Conservation (phyloP, 768 basidiomycete genomes). For the Boletus bicolor region DNA sequence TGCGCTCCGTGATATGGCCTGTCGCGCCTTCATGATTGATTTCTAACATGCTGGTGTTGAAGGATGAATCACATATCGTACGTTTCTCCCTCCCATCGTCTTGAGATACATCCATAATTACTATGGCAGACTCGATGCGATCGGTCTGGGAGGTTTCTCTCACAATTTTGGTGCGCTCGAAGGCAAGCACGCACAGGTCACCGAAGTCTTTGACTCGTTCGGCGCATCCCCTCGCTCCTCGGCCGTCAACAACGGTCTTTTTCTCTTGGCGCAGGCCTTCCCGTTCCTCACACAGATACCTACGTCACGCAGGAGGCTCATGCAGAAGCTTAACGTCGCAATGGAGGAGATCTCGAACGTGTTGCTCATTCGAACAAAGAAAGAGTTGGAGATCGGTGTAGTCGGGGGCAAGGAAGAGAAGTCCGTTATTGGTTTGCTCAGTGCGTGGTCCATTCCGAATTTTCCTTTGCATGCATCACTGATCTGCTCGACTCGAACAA, state of each 20-base stretch:
- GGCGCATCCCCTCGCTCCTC: constrained; percentile 15
- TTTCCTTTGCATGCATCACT: constrained; percentile 5
- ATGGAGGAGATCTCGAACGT: constrained; percentile 40
- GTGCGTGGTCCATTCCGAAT: constrained; percentile 12
- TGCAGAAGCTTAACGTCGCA: constrained; percentile 30
- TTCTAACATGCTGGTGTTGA: neutral
- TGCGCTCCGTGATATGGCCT: neutral
- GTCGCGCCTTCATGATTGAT: neutral
- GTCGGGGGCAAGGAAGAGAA: constrained; percentile 20
- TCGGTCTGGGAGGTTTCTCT: neutral
- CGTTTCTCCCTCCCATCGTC: neutral
- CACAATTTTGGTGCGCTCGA: constrained; percentile 53
- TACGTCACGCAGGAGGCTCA: constrained; percentile 29
- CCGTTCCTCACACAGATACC: constrained; percentile 38
- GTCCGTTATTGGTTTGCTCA: constrained; percentile 27
- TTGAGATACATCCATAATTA: neutral
- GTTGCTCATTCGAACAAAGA: constrained; percentile 35
- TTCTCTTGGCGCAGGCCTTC: constrained; percentile 36
- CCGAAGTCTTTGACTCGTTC: constrained; percentile 40
- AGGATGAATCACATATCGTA: neutral
- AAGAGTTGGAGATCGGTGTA: constrained; percentile 28
- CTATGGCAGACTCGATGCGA: neutral
- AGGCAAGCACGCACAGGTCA: constrained; percentile 42
- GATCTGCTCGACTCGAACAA: neutral
- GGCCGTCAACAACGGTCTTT: constrained; percentile 27